Percentiles rank a stretch among this genome's conserved stretches.
Evolutionary conservation across 441 rosid species (phyloP).

Genomic region (Adansonia gregorii): DNA sequence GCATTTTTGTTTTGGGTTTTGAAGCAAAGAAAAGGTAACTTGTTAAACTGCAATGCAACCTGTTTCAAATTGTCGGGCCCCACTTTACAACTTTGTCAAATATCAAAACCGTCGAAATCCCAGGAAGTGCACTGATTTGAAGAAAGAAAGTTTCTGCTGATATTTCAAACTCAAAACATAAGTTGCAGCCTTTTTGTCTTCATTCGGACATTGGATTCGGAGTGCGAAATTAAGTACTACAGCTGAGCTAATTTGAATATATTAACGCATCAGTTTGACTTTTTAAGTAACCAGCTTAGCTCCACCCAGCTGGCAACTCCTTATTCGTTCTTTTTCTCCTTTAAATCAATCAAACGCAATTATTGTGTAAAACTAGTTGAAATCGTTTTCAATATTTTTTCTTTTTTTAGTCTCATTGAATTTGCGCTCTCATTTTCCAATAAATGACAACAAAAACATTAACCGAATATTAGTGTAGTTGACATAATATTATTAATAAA

Average conservation of each 20-base stretch:
- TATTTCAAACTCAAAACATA: neutral
- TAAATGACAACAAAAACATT: too few species aligned
- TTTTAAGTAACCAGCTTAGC: neutral
- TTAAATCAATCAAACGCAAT: neutral
- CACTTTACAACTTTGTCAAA: neutral
- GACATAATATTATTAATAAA: too few species aligned
- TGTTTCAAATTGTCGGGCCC: neutral
- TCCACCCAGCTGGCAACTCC: neutral
- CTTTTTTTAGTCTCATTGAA: neutral
- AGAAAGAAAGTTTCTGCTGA: too few species aligned
- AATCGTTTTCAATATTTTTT: neutral
- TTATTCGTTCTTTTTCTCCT: neutral
- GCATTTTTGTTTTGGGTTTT: neutral
- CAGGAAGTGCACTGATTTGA: slow-evolving; percentile 15
- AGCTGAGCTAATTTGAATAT: neutral
- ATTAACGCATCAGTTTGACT: neutral
- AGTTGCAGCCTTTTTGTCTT: neutral
- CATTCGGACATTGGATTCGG: neutral
- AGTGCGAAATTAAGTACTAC: neutral
- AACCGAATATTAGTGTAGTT: too few species aligned
- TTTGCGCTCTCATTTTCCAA: neutral
- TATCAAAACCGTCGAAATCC: neutral
- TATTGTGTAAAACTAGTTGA: neutral
- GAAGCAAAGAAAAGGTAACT: too few species aligned
- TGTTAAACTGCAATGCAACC: slow-evolving; percentile 22